Percentiles rank a stretch among this genome's conserved stretches.
Evolutionary conservation across 1,139 yeast genomes (phyloP).

Genomic region (Candida glucosophila): DNA sequence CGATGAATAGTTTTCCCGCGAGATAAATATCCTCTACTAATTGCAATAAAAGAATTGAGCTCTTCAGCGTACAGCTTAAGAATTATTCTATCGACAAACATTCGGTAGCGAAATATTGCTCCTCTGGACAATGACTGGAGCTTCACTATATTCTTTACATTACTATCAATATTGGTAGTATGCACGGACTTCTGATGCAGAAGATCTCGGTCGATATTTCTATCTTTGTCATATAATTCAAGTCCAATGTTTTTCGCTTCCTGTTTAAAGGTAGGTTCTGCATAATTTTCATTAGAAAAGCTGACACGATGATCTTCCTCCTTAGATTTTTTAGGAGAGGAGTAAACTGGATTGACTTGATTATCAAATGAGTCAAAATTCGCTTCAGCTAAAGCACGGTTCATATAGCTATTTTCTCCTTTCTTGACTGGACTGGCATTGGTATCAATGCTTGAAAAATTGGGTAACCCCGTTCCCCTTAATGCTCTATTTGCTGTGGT

Average conservation of each 20-base stretch:
- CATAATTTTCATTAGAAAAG: not conserved
- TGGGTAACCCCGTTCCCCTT: constrained; percentile 54
- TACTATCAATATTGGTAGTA: constrained; percentile 2
- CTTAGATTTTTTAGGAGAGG: constrained; percentile 1
- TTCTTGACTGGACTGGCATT: constrained; percentile 6
- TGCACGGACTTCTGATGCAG: not conserved
- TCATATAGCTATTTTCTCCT: too few species aligned
- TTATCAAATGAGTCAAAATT: too few species aligned
- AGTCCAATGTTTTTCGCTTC: too few species aligned
- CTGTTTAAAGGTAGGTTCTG: too few species aligned
- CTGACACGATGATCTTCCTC: constrained; percentile 1
- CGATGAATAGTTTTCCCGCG: constrained; percentile 29
- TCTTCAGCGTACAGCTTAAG: constrained; percentile 46
- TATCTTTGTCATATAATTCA: too few species aligned
- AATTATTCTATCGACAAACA: constrained; percentile 56
- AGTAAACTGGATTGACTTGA: constrained; percentile 14
- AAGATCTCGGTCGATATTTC: too few species aligned
- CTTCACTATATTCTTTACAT: constrained; percentile 21
- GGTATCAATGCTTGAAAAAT: constrained; percentile 43
- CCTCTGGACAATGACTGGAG: constrained; percentile 64
- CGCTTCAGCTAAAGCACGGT: too few species aligned
- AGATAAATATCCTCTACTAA: constrained; percentile 31
- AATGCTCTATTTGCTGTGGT: constrained; percentile 59
- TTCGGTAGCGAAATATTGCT: constrained; percentile 50
- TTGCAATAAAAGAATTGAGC: constrained; percentile 26